phyloP scores from a whole-genome alignment of 148 eudicot species.

The Rhododendron henanense region DNA sequence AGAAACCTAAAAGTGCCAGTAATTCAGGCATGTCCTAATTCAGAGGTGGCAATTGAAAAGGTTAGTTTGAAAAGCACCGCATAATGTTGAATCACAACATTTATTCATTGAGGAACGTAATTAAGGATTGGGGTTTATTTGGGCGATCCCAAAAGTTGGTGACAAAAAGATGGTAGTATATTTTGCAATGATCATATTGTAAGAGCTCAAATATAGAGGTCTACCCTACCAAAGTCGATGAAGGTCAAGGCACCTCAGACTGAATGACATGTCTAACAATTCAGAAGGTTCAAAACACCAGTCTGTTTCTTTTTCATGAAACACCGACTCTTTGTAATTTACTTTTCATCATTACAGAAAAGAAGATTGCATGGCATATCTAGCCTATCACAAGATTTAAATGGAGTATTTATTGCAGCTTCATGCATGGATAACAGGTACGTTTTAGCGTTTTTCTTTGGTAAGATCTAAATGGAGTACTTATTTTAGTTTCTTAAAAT shows the following conservation, averaged over 20 bases:
- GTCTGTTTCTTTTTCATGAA: not conserved
- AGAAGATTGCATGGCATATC: slow-evolving; percentile 81
- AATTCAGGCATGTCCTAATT: slow-evolving; percentile 50
- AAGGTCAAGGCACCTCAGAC: not conserved
- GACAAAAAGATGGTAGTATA: not conserved
- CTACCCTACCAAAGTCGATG: not conserved
- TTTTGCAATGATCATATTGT: not conserved
- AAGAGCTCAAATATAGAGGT: not conserved
- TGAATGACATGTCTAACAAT: not conserved
- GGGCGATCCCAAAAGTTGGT: not conserved
- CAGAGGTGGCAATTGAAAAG: slow-evolving; percentile 33
- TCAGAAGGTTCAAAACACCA: not conserved
- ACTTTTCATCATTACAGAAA: slow-evolving; percentile 32
- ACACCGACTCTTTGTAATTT: not conserved
- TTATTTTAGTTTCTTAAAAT: not conserved
- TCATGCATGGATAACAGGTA: slow-evolving; percentile 95
- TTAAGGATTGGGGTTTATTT: not conserved
- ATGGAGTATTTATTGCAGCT: slow-evolving; percentile 75
- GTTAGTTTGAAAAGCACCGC: slow-evolving; percentile 27
- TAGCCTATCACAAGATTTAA: slow-evolving; percentile 83
- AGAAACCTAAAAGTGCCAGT: slow-evolving; percentile 65
- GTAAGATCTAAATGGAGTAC: not conserved
- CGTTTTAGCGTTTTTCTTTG: not conserved
- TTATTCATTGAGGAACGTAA: not conserved
- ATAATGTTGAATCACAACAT: not conserved